A percentile compares a stretch with the other conserved stretches of the same genome.
Conservation (phyloP, 106 monocot genomes). For the Ottelia alismoides region DNA sequence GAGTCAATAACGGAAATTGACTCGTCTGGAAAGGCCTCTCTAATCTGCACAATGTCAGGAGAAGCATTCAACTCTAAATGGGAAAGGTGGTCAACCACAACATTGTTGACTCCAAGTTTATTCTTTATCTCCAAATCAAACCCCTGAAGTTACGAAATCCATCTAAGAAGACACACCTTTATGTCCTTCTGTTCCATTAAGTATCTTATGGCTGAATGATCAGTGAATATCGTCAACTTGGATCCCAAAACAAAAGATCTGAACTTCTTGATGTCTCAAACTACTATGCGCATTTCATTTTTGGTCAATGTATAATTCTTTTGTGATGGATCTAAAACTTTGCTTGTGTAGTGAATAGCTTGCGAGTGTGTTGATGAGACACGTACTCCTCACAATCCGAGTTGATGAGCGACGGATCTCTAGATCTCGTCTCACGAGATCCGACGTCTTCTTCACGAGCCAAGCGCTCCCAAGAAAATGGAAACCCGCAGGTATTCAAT, state of each 20-base stretch:
- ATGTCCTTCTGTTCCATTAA: background rate
- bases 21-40: background rate
- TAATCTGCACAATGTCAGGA: background rate
- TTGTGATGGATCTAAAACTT: background rate
- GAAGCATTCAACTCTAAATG: background rate
- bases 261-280: background rate
- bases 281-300: background rate
- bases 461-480: background rate
- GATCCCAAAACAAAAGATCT: background rate
- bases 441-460: background rate
- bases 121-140: background rate
- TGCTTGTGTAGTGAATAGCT: background rate
- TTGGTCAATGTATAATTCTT: background rate
- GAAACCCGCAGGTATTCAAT: background rate
- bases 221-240: background rate
- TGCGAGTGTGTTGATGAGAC: no score
- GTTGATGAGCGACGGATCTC: no score
- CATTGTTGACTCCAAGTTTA: background rate
- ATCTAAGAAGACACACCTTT: background rate
- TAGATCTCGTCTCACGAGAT: background rate
- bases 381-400: no score
- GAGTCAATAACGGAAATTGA: background rate
- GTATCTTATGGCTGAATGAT: background rate
- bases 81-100: background rate
- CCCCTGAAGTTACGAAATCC: background rate